Conservation (phyloP, 2,329 filamentous ascomycete genomes). For the Ascochyta pisi region DNA sequence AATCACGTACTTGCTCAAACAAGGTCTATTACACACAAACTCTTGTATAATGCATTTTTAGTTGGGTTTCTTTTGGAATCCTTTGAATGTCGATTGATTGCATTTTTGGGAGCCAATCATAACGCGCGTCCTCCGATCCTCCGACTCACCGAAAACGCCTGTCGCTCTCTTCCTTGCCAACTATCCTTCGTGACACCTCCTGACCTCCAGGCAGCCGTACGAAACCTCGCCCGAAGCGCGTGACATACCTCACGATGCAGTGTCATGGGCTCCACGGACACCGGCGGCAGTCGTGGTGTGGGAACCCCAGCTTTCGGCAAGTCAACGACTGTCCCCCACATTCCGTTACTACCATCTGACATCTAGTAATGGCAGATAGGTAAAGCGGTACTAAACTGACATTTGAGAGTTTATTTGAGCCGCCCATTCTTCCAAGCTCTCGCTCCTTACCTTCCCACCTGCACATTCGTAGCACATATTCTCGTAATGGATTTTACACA, state of each 20-base stretch:
- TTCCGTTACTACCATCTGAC: conserved; percentile 2
- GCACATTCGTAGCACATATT: background rate
- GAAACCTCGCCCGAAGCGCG: background rate
- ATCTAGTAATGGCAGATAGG: background rate
- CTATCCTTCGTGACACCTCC: background rate
- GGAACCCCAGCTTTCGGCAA: background rate
- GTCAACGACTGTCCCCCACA: conserved; percentile 9
- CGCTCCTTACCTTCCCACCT: background rate
- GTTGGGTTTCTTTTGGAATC: background rate
- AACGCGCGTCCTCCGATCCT: background rate
- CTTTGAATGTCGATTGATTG: background rate
- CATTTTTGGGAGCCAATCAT: background rate
- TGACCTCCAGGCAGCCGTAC: background rate
- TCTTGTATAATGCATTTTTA: background rate
- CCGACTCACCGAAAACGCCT: background rate
- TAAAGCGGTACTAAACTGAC: background rate
- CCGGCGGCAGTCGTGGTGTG: background rate
- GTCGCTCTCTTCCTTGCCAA: background rate
- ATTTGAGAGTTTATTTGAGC: background rate
- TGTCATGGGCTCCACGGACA: background rate
- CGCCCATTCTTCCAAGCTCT: background rate
- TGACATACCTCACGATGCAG: background rate
- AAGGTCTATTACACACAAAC: background rate
- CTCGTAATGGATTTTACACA: conserved; percentile 27
- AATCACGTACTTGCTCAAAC: background rate